Base-by-base conservation (phyloP, 257 asterid genomes). In the Jacaranda copaia region DNA sequence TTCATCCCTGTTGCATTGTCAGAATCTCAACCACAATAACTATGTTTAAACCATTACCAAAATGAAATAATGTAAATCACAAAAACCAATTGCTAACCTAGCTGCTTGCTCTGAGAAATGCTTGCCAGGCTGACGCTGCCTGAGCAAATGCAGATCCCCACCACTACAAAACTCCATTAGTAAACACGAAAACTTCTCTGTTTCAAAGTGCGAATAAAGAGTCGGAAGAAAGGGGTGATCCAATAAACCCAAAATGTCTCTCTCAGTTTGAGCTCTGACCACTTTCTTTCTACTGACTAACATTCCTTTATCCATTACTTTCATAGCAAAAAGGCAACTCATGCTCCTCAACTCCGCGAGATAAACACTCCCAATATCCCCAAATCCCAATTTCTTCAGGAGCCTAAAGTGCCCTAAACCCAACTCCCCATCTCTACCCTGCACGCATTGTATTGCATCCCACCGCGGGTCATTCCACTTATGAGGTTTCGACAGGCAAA, bases 121-220 rank as follows among this genome's bases (percentile, higher is more conserved):
- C 88, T 89, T 88, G 65, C 93, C 96, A 0, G 84, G 87, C 84
- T 91, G 98, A 6, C 93, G 90, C 83, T 93, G 98, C 83, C 98
- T 72, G 46, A 91, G 98, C 81, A 93, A 84, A 86, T 93, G 98
- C 75, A 93, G 92, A 83, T 93, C 98, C 9, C 98, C 98, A 2
- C 98, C 98, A 49, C 93, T 90, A 87, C 98, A 93, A n/a, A 91
- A 93, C 86, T 93, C 98, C 96, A 93, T 93, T 12, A 93, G 71
- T 92, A 93, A 82, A 36, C 98, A 93, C 35, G 97, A 93, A 69
- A 91, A 93, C 77, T 91, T 91, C 1, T 89, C 98, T 2, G 97
- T 93, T 68, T 91, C 98, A 55, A 93, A 88, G 84, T 89, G 93
- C 1, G 97, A 91, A 64, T 93, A 93, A 19, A 93, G 93, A 32